Base-by-base conservation (phyloP, 2,329 filamentous ascomycete genomes). In the Arthrinium phaeospermum region DNA sequence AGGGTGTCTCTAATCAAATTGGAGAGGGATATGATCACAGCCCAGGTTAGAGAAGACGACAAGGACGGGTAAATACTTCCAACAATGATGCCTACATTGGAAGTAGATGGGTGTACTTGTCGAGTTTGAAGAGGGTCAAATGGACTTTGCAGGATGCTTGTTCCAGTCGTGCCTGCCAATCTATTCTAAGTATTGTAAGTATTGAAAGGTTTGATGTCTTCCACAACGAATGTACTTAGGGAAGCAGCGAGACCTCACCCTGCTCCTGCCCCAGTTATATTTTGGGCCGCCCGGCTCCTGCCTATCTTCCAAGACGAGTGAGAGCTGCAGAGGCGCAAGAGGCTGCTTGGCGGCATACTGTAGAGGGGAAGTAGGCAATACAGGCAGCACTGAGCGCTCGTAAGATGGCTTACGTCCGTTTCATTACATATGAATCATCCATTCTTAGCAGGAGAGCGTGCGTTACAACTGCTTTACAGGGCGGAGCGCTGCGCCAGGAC, bases 401-500 rank as follows among this genome's bases (percentile, higher is more conserved):
- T 8, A n/a, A 64, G 7, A 64, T 22, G 34, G 8, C 19, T 24
- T 24, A 14, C 30, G 30, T 37, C 57, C 34, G 16, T 41, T 22
- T 14, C 16, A 41, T n/a, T 41, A 1, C 10, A 34, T n/a, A n/a
- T n/a, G n/a, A 19, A 19, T 22, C 34, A 64, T 64, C 3, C 19
- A 41, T 64, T n/a, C 16, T 27, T 27, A n/a, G 49, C n/a, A 14
- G 12, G 24, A 51, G 49, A 51, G 49, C 49, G 10, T 51, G n/a
- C 49, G 27, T 57, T 68, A n/a, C n/a, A 53, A 22, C 41, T 57
- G 30, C 24, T 49, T 16, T 49, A 71, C 27, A 70, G 30, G 64
- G 30, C 14, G 67, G 51, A 64, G 30, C 13, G n/a, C 46, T 47
- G 67, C 24, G 24, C 67, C 24, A 47, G 30, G 14, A 44, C 30